Conservation (phyloP, 208 protist species). For the Endotrypanum monterogeii region DNA sequence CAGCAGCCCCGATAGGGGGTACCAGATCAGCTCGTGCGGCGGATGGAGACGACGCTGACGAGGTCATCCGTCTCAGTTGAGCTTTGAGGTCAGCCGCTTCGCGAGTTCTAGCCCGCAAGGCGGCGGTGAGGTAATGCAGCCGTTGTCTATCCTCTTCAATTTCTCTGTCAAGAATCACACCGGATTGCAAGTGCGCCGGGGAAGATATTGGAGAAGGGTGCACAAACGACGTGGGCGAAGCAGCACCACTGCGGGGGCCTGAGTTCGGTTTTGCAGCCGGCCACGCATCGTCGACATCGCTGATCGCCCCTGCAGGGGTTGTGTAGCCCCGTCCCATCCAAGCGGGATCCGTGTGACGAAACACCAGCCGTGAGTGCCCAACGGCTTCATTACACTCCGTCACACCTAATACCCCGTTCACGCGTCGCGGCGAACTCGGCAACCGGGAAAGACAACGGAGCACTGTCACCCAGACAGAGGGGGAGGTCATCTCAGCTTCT, state of each 20-base stretch:
- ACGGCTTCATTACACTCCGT: neutral
- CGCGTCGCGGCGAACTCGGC: neutral
- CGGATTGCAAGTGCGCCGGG: neutral
- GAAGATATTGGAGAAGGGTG: neutral
- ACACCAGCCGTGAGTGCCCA: neutral
- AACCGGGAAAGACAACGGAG: conserved; percentile 7
- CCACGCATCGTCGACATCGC: neutral
- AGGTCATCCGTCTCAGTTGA: neutral
- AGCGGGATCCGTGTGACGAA: neutral
- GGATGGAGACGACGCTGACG: no score
- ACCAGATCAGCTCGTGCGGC: neutral
- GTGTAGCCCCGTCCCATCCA: neutral
- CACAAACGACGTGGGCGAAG: neutral
- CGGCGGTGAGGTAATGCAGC: conserved; percentile 5
- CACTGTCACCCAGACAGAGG: conserved; percentile 11
- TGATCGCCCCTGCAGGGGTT: neutral
- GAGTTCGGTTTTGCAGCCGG: neutral
- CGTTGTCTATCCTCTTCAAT: conserved; percentile 4
- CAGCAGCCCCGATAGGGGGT: neutral
- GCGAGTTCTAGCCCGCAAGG: conserved; percentile 14
- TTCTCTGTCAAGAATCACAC: neutral
- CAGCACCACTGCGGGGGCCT: neutral
- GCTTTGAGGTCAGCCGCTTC: conserved; percentile 13
- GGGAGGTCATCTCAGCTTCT: neutral
- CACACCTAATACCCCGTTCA: neutral